Evolutionary conservation across 345 rosid species (phyloP).

Genomic region (Cardamine occulta): DNA sequence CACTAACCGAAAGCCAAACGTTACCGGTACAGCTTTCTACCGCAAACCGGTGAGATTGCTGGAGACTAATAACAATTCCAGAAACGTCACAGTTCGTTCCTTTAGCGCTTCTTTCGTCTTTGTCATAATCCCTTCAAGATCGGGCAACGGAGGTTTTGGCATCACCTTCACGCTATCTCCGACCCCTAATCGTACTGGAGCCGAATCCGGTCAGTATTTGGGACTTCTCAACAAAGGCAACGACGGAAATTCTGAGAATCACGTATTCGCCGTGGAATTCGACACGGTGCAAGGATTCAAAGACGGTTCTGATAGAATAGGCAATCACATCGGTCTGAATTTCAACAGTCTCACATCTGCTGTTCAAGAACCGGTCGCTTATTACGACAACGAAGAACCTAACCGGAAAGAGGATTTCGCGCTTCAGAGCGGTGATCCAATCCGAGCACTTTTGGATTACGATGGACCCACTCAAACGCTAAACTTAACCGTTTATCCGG

Average conservation of each 20-base stretch:
- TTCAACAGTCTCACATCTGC: slow-evolving; percentile 51
- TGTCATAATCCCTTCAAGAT: slow-evolving; percentile 41
- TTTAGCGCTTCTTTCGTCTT: slow-evolving; percentile 62
- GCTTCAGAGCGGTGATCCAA: slow-evolving; percentile 49
- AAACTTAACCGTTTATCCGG: slow-evolving; percentile 51
- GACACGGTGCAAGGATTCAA: slow-evolving; percentile 64
- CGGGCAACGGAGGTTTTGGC: slow-evolving; percentile 59
- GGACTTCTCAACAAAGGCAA: slow-evolving; percentile 49
- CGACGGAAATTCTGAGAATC: slow-evolving; percentile 30
- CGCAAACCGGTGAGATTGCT: slow-evolving; percentile 34
- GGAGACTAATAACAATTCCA: background rate
- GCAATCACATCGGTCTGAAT: slow-evolving; percentile 63
- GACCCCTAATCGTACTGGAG: slow-evolving; percentile 40
- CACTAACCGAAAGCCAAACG: slow-evolving; percentile 22
- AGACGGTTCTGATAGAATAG: slow-evolving; percentile 18
- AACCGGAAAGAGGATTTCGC: slow-evolving; percentile 24
- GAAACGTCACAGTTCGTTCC: slow-evolving; percentile 39
- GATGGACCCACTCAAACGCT: slow-evolving; percentile 34
- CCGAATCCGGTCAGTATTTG: slow-evolving; percentile 47
- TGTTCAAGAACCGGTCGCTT: slow-evolving; percentile 20
- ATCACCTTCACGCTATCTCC: slow-evolving; percentile 62
- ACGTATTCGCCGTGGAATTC: slow-evolving; percentile 62
- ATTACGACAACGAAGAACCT: slow-evolving; percentile 1
- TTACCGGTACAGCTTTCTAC: slow-evolving; percentile 39
- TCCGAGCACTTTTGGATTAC: slow-evolving; percentile 58